Evolutionary conservation across 1,284 basidiomycete genomes (phyloP).

Genomic region (Trametes pubescens): DNA sequence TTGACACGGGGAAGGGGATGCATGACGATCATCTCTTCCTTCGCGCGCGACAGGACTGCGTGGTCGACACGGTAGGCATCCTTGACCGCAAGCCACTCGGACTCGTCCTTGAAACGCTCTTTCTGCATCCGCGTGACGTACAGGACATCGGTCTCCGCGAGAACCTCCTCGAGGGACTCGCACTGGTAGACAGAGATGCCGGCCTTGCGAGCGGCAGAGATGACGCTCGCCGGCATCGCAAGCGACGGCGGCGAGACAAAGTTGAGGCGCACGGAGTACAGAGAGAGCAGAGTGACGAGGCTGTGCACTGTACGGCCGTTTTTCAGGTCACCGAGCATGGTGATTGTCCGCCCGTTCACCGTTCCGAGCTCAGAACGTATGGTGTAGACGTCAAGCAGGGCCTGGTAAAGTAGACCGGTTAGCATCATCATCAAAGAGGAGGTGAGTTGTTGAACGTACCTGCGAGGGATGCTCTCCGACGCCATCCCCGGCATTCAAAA

Average conservation of each 20-base stretch:
- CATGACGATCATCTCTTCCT: constrained; percentile 98
- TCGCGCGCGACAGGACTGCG: constrained; percentile 89
- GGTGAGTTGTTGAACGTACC: constrained; percentile 49
- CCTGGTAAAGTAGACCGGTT: constrained; percentile 52
- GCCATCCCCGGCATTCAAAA: constrained; percentile 98
- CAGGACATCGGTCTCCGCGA: constrained; percentile 94
- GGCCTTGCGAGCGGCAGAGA: constrained; percentile 83
- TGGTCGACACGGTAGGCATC: constrained; percentile 96
- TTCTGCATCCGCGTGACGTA: constrained; percentile 98
- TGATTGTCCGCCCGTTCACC: constrained; percentile 96
- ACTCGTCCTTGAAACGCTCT: constrained; percentile 88
- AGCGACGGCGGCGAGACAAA: constrained; percentile 94
- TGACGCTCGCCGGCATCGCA: constrained; percentile 90
- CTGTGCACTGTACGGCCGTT: constrained; percentile 98
- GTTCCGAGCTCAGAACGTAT: constrained; percentile 99
- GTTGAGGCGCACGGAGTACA: constrained; percentile 96
- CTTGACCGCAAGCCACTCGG: constrained; percentile 92
- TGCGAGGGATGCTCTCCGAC: constrained; percentile 98
- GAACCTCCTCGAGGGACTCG: constrained; percentile 89
- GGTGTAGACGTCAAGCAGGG: constrained; percentile 94
- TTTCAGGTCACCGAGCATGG: constrained; percentile 95
- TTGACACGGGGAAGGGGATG: constrained; percentile 96
- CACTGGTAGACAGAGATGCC: constrained; percentile 85
- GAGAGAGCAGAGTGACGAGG: constrained; percentile 90
- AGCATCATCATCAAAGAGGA: constrained; percentile 7